A percentile compares a stretch with the other conserved stretches of the same genome.
Conservation (phyloP, 345 rosid genomes). For the Erucastrum elatum region DNA sequence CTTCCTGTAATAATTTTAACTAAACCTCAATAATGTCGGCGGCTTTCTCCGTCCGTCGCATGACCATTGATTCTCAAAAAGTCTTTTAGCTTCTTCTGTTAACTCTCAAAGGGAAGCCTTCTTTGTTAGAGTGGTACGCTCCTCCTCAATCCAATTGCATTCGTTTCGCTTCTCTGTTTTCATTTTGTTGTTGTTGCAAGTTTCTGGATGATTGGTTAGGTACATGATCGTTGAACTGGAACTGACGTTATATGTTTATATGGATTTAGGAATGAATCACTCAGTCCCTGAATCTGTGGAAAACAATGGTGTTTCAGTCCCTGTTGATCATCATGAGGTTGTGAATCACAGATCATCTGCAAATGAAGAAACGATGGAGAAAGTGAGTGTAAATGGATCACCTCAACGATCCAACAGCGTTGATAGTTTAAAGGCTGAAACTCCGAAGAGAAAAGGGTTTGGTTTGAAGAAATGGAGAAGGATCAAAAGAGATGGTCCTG, state of each 20-base stretch:
- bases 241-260: neutral
- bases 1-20: conserved; percentile 25
- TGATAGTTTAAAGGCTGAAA: conserved; percentile 26
- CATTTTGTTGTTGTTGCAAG: neutral
- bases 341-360: conserved; percentile 24
- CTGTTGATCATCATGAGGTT: conserved; percentile 19
- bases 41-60: conserved; percentile 22
- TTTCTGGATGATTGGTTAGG: neutral
- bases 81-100: conserved; percentile 6
- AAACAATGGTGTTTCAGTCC: conserved; percentile 27
- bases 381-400: conserved; percentile 8
- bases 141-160: neutral
- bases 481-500: conserved; percentile 60
- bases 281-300: conserved; percentile 53
- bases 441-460: conserved; percentile 61
- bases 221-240: conserved; percentile 8
- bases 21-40: conserved; percentile 26
- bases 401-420: conserved; percentile 23
- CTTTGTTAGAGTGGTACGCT: conserved; percentile 25
- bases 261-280: neutral
- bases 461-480: conserved; percentile 97
- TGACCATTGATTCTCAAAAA: neutral
- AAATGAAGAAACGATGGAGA: too few relatives aligned
- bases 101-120: neutral
- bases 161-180: conserved; percentile 10